Evolutionary conservation across 2,329 filamentous ascomycete species (phyloP), one percentile per base, ranked within the genome.

Genomic region (Mycosphaerella arachidis): DNA sequence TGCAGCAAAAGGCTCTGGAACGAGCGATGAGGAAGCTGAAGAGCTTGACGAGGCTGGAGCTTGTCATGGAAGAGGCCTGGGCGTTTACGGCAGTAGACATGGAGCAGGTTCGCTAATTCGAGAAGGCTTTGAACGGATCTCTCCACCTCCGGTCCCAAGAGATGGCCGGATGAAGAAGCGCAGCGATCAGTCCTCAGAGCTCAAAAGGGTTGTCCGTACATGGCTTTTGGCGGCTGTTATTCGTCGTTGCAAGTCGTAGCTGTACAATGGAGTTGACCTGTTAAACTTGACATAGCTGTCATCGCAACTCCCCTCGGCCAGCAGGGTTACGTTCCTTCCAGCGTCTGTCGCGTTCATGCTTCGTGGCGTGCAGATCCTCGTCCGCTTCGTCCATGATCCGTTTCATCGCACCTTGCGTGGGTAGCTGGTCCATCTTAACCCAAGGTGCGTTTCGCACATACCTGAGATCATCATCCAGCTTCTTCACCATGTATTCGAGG

Each of bases 391-490:
- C 84, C 64, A 89, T 79, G 10, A 90, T 81, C 46, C 68, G 68
- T 71, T 77, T 61, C 68, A 94, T 81, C 70, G 93, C 90, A 0
- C 90, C 88, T 37, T 64, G 50, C n/a, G 56, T 60, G 9, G 91
- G 91, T 56, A 97, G 89, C 48, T 86, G 83, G 66, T 86, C 85
- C 76, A 92, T 89, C 74, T 96, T 91, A 30, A 96, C 91, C 68
- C 91, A 96, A 0, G 94, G 94, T 7, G 91, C 91, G 40, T 86
- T 84, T 70, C 90, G 82, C 55, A 97, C 86, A 72, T 96, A 97
- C 29, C 90, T 83, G 65, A 99, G 76, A 75, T 97, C 92, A 74
- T 96, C 91, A 48, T 86, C 85, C 48, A 96, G 87, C 60, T 90
- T 86, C 71, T 88, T 82, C 4, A 95, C 82, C 48, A 96, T 87